phyloP scores from a whole-genome alignment of 2,329 filamentous ascomycete species.

The Diaporthe sp. region DNA sequence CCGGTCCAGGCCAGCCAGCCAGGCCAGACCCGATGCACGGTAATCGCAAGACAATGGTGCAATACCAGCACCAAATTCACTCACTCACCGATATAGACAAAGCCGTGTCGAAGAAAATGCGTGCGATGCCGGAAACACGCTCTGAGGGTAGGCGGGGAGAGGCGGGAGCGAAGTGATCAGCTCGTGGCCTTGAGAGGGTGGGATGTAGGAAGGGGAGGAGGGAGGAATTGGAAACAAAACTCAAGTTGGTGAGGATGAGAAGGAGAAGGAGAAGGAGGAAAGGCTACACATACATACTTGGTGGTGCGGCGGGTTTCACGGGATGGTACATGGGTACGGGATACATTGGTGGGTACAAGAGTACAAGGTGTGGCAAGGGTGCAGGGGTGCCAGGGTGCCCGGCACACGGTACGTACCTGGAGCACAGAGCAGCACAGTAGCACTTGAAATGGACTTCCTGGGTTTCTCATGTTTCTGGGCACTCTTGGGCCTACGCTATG shows the following conservation, averaged over 20 bases:
- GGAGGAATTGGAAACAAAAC: slow-evolving; percentile 30
- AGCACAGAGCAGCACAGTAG: slow-evolving; percentile 5
- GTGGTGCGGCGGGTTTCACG: slow-evolving; percentile 33
- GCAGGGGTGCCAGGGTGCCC: not conserved
- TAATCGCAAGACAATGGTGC: slow-evolving; percentile 12
- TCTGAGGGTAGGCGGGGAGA: not conserved
- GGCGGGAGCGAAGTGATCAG: not conserved
- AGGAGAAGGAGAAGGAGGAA: slow-evolving; percentile 27
- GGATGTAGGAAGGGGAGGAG: slow-evolving; percentile 5
- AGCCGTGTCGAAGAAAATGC: not conserved
- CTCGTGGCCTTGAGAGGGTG: slow-evolving; percentile 1
- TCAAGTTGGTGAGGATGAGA: slow-evolving; percentile 17
- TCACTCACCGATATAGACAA: slow-evolving; percentile 22
- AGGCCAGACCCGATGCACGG: not conserved
- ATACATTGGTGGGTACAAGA: not conserved
- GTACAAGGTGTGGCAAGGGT: not conserved
- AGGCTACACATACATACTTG: slow-evolving; percentile 31
- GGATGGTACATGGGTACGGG: slow-evolving; percentile 22
- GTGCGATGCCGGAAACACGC: not conserved
- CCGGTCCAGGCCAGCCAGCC: not conserved
- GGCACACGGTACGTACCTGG: not conserved
- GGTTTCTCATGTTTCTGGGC: slow-evolving; percentile 10
- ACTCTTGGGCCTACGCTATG: slow-evolving; percentile 14
- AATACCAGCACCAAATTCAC: not conserved
- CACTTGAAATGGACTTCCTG: slow-evolving; percentile 20